phyloP scores from a whole-genome alignment of 2,329 filamentous ascomycete genomes.

The Thermothelomyces thermophilus region DNA sequence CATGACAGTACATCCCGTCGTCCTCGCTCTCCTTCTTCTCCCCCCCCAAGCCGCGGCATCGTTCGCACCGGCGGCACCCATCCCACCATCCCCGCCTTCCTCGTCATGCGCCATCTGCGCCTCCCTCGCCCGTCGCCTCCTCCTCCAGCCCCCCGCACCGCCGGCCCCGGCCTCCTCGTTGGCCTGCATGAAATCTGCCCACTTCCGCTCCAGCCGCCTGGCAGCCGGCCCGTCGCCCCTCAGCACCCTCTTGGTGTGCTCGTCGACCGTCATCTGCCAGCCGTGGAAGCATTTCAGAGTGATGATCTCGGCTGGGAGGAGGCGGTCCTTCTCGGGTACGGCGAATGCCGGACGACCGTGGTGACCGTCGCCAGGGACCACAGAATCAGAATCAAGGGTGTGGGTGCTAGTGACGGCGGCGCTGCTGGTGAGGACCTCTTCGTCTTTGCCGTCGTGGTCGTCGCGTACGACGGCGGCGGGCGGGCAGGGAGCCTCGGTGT shows the following conservation, averaged over 20 bases:
- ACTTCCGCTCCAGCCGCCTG: constrained; percentile 75
- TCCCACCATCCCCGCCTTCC: constrained; percentile 35
- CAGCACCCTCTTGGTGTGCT: constrained; percentile 82
- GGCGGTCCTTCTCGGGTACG: not conserved
- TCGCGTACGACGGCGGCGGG: constrained; percentile 5
- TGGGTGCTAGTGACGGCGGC: not conserved
- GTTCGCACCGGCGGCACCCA: constrained; percentile 45
- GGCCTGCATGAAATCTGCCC: constrained; percentile 91
- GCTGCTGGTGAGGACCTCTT: not conserved
- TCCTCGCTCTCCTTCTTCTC: constrained; percentile 31
- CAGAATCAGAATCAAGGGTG: not conserved
- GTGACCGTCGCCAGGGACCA: not conserved
- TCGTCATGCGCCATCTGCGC: constrained; percentile 44
- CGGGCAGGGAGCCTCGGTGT: constrained; percentile 47
- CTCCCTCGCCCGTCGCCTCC: constrained; percentile 72
- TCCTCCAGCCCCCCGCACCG: constrained; percentile 59
- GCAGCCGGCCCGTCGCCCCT: constrained; percentile 70
- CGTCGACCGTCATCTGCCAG: constrained; percentile 90
- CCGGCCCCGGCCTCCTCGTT: constrained; percentile 72
- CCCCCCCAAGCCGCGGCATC: constrained; percentile 51
- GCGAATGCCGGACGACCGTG: not conserved
- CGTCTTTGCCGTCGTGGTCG: not conserved
- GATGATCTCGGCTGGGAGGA: constrained; percentile 58
- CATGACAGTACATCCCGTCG: constrained; percentile 24
- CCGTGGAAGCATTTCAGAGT: constrained; percentile 89